A percentile compares a stretch with the other conserved stretches of the same genome.
Evolutionary conservation across 305 asterid genomes (phyloP).

Genomic region (Fraxinus nigra): DNA sequence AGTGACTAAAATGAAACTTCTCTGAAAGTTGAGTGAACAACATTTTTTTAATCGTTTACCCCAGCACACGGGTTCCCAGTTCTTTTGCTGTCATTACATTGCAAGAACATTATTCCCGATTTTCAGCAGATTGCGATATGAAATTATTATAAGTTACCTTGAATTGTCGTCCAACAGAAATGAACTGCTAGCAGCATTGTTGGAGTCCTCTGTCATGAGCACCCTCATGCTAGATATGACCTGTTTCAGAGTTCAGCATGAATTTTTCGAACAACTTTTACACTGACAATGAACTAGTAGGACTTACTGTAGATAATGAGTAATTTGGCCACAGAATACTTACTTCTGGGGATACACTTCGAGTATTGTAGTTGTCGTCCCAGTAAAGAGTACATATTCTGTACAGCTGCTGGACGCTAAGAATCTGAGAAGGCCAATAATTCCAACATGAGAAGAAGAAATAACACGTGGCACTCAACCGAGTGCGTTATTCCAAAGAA

Average conservation of each 20-base stretch:
- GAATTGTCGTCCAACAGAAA: constrained; percentile 92
- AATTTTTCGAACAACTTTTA: neutral
- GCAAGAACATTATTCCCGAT: neutral
- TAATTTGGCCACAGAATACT: constrained; percentile 23
- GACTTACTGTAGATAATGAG: neutral
- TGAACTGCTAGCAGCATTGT: constrained; percentile 76
- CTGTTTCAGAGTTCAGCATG: constrained; percentile 33
- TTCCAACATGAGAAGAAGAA: constrained; percentile 20
- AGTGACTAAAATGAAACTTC: neutral
- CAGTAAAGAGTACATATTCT: constrained; percentile 93
- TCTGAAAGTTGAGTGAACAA: neutral
- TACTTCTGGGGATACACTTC: constrained; percentile 89
- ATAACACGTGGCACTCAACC: neutral
- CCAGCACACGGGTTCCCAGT: neutral
- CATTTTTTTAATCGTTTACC: neutral
- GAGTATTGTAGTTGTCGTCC: constrained; percentile 94
- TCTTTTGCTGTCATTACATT: neutral
- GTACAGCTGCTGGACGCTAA: constrained; percentile 96
- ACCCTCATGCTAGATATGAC: constrained; percentile 95
- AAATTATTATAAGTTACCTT: constrained; percentile 44
- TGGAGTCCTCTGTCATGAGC: constrained; percentile 92
- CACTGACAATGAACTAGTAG: neutral
- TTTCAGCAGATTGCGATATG: neutral
- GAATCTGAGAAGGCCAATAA: constrained; percentile 55
- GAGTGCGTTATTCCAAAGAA: neutral